Evolutionary conservation across 1,284 basidiomycete genomes (phyloP), one percentile per base, ranked within the genome.

Genomic region (Ustilago esculenta): DNA sequence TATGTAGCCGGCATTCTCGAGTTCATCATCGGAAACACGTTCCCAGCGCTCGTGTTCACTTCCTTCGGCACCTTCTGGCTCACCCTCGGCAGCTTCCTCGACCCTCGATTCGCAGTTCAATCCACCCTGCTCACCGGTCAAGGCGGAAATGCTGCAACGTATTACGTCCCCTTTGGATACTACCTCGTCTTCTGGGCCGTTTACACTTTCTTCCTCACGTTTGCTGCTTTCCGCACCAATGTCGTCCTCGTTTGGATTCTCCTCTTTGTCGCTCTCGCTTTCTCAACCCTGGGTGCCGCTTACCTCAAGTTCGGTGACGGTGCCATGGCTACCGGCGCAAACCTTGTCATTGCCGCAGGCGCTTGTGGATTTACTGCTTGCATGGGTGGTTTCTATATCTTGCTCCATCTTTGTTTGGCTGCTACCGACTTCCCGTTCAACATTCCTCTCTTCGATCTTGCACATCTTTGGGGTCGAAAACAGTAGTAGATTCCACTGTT

Each of bases 51-150:
- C 18, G 68, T 75, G 3, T 75, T 75, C 25, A 56, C 50, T 4
- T 58, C 59, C 4, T 75, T 75, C 39, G 67, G 63, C 4, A 56
- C 61, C 11, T 75, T 75, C 56, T 75, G 73, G 73, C 39, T 72
- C 2, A 53, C 50, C 12, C 49, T 73, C 10, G 73, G 48, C 10
- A 50, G 49, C 12, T 64, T 50, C 27, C 17, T 73, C 6, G 73
- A 75, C 34, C 73, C 73, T 0, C 46, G 25, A 0, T 36, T 42
- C 27, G 37, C 37, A 5, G 46, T 73, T 11, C 71, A 73, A 21
- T 15, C 50, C 4, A 57, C 68, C 10, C 63, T 72, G 9, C 43
- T 66, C n/a, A 53, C 49, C 11, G 53, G 35, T 15, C 5, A 39
- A n/a, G 55, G 47, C 5, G 66, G 66, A 5, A 37, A 14, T 4